Evolutionary conservation across 208 protist species (phyloP), one percentile per base, ranked within the genome.

Genomic region (Vickermania ingenoplastis): DNA sequence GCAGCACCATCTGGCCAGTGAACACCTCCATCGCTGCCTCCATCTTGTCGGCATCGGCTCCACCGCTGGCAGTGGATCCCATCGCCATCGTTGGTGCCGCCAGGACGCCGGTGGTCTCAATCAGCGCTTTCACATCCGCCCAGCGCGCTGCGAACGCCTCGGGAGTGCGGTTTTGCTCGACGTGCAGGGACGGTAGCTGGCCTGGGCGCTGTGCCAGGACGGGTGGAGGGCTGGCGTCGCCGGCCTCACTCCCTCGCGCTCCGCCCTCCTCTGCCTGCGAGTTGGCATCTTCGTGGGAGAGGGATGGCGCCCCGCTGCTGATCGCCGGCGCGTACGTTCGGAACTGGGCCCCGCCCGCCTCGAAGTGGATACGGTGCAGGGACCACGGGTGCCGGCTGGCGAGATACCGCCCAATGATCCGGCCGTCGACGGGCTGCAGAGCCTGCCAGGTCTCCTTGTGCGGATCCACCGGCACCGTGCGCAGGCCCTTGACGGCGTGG

Each of bases 351-450:
- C 63, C 63, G n/a, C 27, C 21, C 26, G 69, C 59, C 54, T 90
- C 86, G 61, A 80, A 81, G 59, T 80, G 83, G 29, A 92, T 72
- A 49, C 73, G 83, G 36, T 71, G 61, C 21, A 60, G 53, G 17
- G 69, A 78, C 83, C 86, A 94, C 52, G 83, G 86, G 50, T 87
- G 64, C 31, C 83, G 73, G 17, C 72, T 74, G 2, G 76, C 73
- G 31, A 94, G 49, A 68, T 94, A 94, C 11, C 86, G 80, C 14
- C 83, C 86, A 17, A 94, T 75, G 13, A 91, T 79, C 5, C 86
- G 73, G 25, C 73, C 73, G 55, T 94, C 86, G 13, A 77, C 65
- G 22, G 59, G 50, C 27, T 78, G 72, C n/a, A 89, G 69, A 7
- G 57, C 29, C 1, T 63, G 72, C 83, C 86, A 93, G 13, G 85